These are phyloP conservation scores for Metarhizium guizhouense DNA, from an alignment of 2,329 filamentous ascomycete species.

Conservation along the genomic window DNA sequence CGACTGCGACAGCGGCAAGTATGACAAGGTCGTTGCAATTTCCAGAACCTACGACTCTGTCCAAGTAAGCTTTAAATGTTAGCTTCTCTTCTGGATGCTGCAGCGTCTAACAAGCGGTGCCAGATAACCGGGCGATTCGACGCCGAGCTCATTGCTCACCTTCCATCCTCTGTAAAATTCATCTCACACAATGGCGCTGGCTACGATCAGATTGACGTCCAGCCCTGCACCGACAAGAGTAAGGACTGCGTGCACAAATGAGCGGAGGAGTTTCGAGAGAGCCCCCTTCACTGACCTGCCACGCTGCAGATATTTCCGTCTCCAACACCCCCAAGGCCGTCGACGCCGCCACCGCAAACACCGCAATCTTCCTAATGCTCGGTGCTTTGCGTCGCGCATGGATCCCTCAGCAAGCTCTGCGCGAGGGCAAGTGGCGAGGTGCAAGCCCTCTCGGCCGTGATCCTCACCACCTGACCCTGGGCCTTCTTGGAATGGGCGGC, in stretches of 20 bases:
- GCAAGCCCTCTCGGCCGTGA: conserved; percentile 50
- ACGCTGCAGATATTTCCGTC: conserved; percentile 37
- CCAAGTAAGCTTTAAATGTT: neutral
- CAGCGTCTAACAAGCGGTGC: neutral
- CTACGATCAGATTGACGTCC: conserved; percentile 62
- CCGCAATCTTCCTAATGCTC: conserved; percentile 61
- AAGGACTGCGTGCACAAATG: neutral
- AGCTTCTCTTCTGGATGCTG: neutral
- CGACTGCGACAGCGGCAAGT: conserved; percentile 47
- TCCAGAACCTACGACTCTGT: conserved; percentile 44
- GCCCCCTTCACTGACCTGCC: neutral
- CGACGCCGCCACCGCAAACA: conserved; percentile 63
- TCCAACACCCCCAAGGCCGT: conserved; percentile 61
- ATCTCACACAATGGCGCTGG: conserved; percentile 38
- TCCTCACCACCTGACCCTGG: conserved; percentile 54
- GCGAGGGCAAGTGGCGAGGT: conserved; percentile 48
- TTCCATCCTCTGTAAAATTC: conserved; percentile 31
- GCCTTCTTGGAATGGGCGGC: conserved; percentile 51
- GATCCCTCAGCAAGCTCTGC: conserved; percentile 45
- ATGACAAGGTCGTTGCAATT: conserved; percentile 47
- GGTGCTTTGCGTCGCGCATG: conserved; percentile 61
- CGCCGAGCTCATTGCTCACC: conserved; percentile 44
- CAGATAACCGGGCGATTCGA: conserved; percentile 53
- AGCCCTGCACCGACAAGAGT: conserved; percentile 42
- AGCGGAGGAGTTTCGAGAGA: neutral